Conservation (phyloP, 2,329 filamentous ascomycete species). For the Arthrobotrys musiformis region DNA sequence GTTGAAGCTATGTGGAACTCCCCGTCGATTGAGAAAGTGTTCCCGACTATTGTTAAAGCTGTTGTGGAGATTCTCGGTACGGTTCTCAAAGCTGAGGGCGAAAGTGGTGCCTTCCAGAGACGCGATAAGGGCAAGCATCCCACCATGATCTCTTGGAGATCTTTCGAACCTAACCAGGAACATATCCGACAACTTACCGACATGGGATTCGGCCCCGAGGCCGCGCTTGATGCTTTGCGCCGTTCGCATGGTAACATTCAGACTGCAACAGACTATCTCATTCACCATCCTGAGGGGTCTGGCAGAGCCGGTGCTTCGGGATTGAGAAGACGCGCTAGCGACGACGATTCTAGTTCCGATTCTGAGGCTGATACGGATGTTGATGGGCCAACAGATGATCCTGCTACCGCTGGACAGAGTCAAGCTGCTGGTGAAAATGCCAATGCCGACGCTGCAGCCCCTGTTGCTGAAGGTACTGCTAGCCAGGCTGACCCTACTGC, state of each 20-base stretch:
- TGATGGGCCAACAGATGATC: slow-evolving; percentile 50
- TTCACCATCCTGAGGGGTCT: slow-evolving; percentile 53
- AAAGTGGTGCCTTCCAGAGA: slow-evolving; percentile 73
- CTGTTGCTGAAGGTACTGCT: slow-evolving; percentile 14
- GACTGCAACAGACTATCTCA: slow-evolving; percentile 57
- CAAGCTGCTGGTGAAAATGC: slow-evolving; percentile 15
- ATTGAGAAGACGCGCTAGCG: slow-evolving; percentile 55
- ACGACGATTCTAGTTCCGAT: slow-evolving; percentile 57
- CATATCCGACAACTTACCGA: slow-evolving; percentile 58
- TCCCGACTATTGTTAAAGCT: slow-evolving; percentile 78
- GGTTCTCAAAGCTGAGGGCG: slow-evolving; percentile 80
- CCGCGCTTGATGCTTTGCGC: slow-evolving; percentile 55
- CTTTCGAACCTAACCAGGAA: slow-evolving; percentile 59
- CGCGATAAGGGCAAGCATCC: slow-evolving; percentile 55
- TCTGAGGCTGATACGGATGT: slow-evolving; percentile 59
- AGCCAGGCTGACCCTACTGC: slow-evolving; percentile 34
- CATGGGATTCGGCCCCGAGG: slow-evolving; percentile 59
- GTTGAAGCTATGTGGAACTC: slow-evolving; percentile 86
- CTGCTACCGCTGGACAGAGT: slow-evolving; percentile 58
- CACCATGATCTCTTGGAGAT: slow-evolving; percentile 58
- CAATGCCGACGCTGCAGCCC: slow-evolving; percentile 8
- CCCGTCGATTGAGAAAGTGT: slow-evolving; percentile 80
- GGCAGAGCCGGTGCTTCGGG: slow-evolving; percentile 50
- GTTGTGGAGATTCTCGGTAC: slow-evolving; percentile 85
- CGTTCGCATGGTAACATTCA: slow-evolving; percentile 58